A percentile compares a stretch with the other conserved stretches of the same genome.
These are phyloP conservation scores for Cafeteria roenbergensis DNA, from an alignment of 108 stramenopile genomes.

Conservation along the genomic window DNA sequence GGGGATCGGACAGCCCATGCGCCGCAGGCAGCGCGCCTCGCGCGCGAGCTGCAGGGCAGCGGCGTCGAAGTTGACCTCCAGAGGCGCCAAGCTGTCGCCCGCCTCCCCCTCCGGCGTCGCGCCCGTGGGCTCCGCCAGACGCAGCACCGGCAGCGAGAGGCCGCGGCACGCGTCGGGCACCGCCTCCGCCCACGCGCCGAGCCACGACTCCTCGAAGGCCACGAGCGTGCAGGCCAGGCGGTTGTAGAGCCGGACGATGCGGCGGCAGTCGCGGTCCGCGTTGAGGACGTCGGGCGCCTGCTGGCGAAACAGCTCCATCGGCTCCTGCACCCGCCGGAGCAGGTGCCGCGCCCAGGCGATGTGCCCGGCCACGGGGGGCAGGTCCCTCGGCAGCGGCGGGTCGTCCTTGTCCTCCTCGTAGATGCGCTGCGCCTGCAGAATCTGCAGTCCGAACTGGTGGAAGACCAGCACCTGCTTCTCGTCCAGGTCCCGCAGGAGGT, in stretches of 20 bases:
- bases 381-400: conserved; percentile 42
- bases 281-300: conserved; percentile 28
- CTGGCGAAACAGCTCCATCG: conserved; percentile 43
- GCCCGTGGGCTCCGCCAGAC: too few relatives aligned
- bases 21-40: conserved; percentile 41
- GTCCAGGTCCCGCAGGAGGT: conserved; percentile 38
- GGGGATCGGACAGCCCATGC: conserved; percentile 38
- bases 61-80: conserved; percentile 49
- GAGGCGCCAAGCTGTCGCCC: conserved; percentile 6
- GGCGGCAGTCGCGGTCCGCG: conserved; percentile 47
- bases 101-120: too few relatives aligned
- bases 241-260: conserved; percentile 45
- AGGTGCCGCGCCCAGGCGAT: conserved; percentile 53
- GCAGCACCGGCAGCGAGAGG: background rate
- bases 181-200: conserved; percentile 43
- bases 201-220: conserved; percentile 52
- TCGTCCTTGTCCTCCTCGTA: conserved; percentile 46
- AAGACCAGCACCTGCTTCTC: conserved; percentile 46
- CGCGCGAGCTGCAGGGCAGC: conserved; percentile 45
- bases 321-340: conserved; percentile 42
- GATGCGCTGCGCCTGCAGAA: conserved; percentile 26
- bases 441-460: conserved; percentile 47
- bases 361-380: conserved; percentile 51
- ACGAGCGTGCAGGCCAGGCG: conserved; percentile 44
- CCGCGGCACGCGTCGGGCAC: conserved; percentile 40